A percentile compares a stretch with the other conserved stretches of the same genome.
Conservation (phyloP, 2,329 filamentous ascomycete species). For the Hypoxylon sp. region DNA sequence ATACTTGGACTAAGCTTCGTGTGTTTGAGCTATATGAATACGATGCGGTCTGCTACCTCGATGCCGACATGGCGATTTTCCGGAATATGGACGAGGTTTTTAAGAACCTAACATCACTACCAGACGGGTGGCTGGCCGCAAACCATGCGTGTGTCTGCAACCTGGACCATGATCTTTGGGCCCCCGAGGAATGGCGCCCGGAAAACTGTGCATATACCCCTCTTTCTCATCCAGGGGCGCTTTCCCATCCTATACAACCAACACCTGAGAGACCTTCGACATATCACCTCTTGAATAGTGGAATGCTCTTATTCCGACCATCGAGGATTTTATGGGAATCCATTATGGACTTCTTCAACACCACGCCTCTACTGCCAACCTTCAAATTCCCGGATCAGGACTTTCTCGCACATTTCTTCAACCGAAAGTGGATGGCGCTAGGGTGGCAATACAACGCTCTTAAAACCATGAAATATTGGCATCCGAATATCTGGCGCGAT, state of each 20-base stretch:
- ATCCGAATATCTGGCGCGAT: constrained; percentile 59
- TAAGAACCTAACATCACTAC: constrained; percentile 44
- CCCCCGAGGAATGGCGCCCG: constrained; percentile 55
- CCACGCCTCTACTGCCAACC: constrained; percentile 49
- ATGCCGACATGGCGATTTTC: constrained; percentile 61
- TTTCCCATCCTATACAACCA: constrained; percentile 47
- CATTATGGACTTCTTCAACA: constrained; percentile 53
- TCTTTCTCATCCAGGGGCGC: constrained; percentile 45
- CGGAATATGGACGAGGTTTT: constrained; percentile 56
- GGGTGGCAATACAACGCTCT: constrained; percentile 62
- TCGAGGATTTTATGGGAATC: constrained; percentile 48
- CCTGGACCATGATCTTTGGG: constrained; percentile 59
- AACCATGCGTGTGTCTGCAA: constrained; percentile 63
- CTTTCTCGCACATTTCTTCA: constrained; percentile 59
- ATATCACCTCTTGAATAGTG: constrained; percentile 58
- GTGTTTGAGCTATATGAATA: constrained; percentile 56
- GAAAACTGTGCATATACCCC: constrained; percentile 59
- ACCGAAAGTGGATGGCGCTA: constrained; percentile 52
- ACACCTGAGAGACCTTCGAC: constrained; percentile 46
- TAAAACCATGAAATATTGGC: constrained; percentile 64
- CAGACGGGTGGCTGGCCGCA: constrained; percentile 54
- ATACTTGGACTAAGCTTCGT: constrained; percentile 65
- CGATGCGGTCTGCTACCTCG: constrained; percentile 58
- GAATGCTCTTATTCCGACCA: constrained; percentile 60
- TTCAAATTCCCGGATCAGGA: constrained; percentile 64